phyloP scores from a whole-genome alignment of 306 rosid species.

The Canavalia gladiata region DNA sequence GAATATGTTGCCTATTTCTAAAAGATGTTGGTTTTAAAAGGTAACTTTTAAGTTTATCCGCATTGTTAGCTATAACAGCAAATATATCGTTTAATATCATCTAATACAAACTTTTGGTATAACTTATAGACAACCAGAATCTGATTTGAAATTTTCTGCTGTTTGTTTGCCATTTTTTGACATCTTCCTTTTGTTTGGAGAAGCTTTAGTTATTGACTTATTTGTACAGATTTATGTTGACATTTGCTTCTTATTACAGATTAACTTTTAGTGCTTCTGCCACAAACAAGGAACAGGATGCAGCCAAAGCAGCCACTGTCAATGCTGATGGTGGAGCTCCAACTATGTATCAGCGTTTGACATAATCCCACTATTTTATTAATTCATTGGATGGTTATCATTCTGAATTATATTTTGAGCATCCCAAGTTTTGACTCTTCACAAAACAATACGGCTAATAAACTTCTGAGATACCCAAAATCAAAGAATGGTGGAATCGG shows the following conservation, averaged over 20 bases:
- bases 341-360: slow-evolving; percentile 68
- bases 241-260: slow-evolving; percentile 49
- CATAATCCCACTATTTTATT: slow-evolving; percentile 40
- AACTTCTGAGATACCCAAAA: not conserved
- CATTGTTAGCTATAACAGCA: too few species aligned
- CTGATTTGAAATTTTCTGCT: too few species aligned
- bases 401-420: slow-evolving; percentile 34
- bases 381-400: slow-evolving; percentile 39
- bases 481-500: not conserved
- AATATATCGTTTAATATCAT: not conserved
- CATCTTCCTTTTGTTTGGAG: too few species aligned
- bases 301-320: slow-evolving; percentile 76
- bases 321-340: slow-evolving; percentile 80
- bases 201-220: too few species aligned
- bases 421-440: not conserved
- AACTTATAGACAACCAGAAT: too few species aligned
- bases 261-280: slow-evolving; percentile 60
- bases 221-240: not conserved
- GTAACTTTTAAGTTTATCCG: too few species aligned
- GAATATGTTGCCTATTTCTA: too few species aligned
- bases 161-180: too few species aligned
- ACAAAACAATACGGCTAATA: slow-evolving; percentile 1
- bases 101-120: not conserved
- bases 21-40: too few species aligned
- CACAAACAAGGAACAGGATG: slow-evolving; percentile 72